phyloP scores from a whole-genome alignment of 2,329 filamentous ascomycete species.

The Remersonia thermophila region DNA sequence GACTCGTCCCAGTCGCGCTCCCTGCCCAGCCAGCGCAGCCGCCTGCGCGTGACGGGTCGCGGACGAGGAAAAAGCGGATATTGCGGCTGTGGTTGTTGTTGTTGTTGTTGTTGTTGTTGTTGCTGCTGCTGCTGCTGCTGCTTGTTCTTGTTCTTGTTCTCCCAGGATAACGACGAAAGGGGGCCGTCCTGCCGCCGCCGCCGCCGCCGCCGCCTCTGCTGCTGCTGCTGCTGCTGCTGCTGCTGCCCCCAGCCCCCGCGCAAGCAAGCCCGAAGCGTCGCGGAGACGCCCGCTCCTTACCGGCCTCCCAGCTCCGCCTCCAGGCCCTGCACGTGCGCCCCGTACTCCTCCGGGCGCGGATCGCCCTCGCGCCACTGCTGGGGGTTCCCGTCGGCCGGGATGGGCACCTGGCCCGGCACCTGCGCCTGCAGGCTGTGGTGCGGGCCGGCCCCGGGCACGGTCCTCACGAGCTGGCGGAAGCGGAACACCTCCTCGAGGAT shows the following conservation, averaged over 20 bases:
- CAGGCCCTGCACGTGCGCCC: constrained; percentile 32
- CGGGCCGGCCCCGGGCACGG: constrained; percentile 29
- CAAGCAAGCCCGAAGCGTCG: not conserved
- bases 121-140: no score
- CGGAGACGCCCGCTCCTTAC: constrained; percentile 5
- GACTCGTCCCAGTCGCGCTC: not conserved
- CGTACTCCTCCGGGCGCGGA: constrained; percentile 47
- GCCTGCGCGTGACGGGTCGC: not conserved
- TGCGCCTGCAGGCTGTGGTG: constrained; percentile 21
- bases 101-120: no score
- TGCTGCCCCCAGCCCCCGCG: no score
- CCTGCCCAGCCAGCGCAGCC: not conserved
- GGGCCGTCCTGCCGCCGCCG: no score
- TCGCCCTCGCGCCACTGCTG: constrained; percentile 48
- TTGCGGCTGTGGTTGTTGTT: no score
- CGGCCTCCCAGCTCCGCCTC: constrained; percentile 46
- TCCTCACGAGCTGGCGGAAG: constrained; percentile 58
- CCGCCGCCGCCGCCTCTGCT: no score
- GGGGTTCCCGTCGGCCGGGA: constrained; percentile 31
- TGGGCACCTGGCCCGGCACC: constrained; percentile 34
- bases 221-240: no score
- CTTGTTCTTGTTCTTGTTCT: no score
- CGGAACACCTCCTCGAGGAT: constrained; percentile 87
- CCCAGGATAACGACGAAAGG: no score
- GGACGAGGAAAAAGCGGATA: no score